Base-by-base conservation (phyloP, 805 yeast species). In the Starmera quercuum region DNA sequence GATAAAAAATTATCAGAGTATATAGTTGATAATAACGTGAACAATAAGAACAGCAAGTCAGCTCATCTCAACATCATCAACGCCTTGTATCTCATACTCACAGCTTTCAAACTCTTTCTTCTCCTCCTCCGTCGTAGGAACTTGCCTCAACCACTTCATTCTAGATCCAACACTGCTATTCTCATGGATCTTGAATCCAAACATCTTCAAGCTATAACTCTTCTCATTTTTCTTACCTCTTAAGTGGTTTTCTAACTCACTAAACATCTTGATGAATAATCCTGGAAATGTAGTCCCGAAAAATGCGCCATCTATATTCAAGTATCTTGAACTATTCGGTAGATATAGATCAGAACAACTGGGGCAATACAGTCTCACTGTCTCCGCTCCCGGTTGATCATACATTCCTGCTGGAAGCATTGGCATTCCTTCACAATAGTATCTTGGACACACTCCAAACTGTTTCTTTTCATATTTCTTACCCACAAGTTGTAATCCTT, bases 211-310 rank as follows among this genome's bases (percentile, higher is more conserved):
- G 32, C 83, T 82, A 53, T 71, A 80, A 38, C 66, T 72, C 43
- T 66, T 46, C 10, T 55, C 57, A 28, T 71, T 74, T 42, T 75
- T 64, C 49, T 83, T 67, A 37, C 73, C 66, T 36, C 70, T 67
- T 45, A 85, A 78, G 49, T 83, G 86, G 47, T 75, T 74, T 52
- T 83, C 95, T 32, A 87, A 74, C 43, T 86, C 97, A n/a, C 92
- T 86, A 61, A 81, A 87, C 72, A 84, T 82, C 53, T 87, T 83
- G 40, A 92, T 75, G 49, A 92, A 83, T 45, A 92, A 71, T 2
- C 96, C 97, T 1, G 96, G 92, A 62, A 92, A 92, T 23, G 94
- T 79, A 0, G 97, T 86, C 5, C 98, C 97, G 64, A 94, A 92
- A 51, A 82, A 92, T 1, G 97, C 96, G 5, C 98, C 98, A 58